These are phyloP conservation scores for Blastocystis sp. DNA, from an alignment of 352 stramenopile genomes.

Conservation along the genomic window DNA sequence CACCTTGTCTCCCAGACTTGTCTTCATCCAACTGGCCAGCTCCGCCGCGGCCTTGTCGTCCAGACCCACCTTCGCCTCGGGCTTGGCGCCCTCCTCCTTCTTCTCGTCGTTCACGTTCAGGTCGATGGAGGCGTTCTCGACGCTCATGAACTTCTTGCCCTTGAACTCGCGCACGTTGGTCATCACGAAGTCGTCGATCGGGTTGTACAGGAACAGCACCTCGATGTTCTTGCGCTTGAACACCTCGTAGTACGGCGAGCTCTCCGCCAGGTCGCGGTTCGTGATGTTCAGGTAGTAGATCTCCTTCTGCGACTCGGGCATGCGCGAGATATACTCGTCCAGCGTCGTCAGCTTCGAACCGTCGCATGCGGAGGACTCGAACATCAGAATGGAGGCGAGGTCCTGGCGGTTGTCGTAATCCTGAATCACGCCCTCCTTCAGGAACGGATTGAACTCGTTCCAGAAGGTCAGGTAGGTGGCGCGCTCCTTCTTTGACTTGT, in stretches of 20 bases:
- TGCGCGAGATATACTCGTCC: constrained; percentile 96
- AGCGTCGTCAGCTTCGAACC: constrained; percentile 86
- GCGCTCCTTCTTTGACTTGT: constrained; percentile 86
- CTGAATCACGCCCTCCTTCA: constrained; percentile 73
- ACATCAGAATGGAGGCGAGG: constrained; percentile 94
- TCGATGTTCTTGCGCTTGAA: constrained; percentile 87
- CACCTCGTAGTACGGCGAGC: constrained; percentile 96
- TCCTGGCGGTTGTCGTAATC: constrained; percentile 78
- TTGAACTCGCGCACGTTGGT: constrained; percentile 94
- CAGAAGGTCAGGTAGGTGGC: constrained; percentile 92
- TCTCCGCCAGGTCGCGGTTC: constrained; percentile 86
- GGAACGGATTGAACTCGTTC: constrained; percentile 85
- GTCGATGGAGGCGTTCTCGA: constrained; percentile 90
- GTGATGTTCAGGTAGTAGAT: constrained; percentile 98
- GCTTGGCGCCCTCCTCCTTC: constrained; percentile 70
- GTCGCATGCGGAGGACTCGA: constrained; percentile 90
- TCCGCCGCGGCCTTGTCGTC: constrained; percentile 82
- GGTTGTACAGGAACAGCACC: constrained; percentile 95
- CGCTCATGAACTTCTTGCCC: constrained; percentile 88
- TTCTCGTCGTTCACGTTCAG: constrained; percentile 77
- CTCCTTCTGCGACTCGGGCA: constrained; percentile 90
- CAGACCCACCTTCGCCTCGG: constrained; percentile 74
- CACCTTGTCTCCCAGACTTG: constrained; percentile 69
- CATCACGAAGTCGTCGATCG: constrained; percentile 99
- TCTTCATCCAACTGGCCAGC: constrained; percentile 74